Evolutionary conservation across 192 early-diverging fungal species (phyloP), one percentile per base, ranked within the genome.

Genomic region (Phycomyces blakesleeanus): DNA sequence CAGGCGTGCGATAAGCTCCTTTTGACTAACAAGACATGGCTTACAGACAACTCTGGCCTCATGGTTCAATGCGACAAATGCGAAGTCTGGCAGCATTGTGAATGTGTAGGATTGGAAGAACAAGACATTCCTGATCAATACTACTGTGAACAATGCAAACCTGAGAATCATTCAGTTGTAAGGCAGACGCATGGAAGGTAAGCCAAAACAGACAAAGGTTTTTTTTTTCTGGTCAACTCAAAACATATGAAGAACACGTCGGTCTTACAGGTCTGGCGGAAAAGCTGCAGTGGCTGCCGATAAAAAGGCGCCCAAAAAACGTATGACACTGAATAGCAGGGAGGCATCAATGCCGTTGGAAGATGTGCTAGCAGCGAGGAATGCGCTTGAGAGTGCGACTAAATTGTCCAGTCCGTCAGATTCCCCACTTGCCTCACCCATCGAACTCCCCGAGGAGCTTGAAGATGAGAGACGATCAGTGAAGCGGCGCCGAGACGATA

Each of bases 11-110:
- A 21, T 39, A 37, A 42, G 2, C n/a, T 53, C n/a, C 41, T 51
- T 54, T 42, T 34, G 29, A 34, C 29, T 34, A 50, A 53, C 18
- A 57, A 24, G 34, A 12, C 22, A 55, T 34, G 14, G 18, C 4
- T 14, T 54, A 11, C 39, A 76, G 82, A 79, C 44, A 74, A 91
- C 75, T 78, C 83, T 51, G 80, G 84, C 56, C 76, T 88, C 57
- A 94, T 94, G 95, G 91, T 97, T 34, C 92, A 97, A 72, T 97
- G 95, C 77, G 95, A 97, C 65, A 81, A 83, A 7, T 97, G 95
- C 78, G 79, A 87, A 53, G 91, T 93, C 5, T 97, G 95, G 95
- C 95, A 97, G 73, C 95, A 97, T 69, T 89, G 89, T 55, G 83
- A 89, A n/a, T 97, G 95, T 76, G 88, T 97, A 69, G 88, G 89